Percentiles rank a stretch among this genome's conserved stretches.
Conservation (phyloP, 495 filamentous ascomycete genomes). For the Aspergillus carlsbadensis region DNA sequence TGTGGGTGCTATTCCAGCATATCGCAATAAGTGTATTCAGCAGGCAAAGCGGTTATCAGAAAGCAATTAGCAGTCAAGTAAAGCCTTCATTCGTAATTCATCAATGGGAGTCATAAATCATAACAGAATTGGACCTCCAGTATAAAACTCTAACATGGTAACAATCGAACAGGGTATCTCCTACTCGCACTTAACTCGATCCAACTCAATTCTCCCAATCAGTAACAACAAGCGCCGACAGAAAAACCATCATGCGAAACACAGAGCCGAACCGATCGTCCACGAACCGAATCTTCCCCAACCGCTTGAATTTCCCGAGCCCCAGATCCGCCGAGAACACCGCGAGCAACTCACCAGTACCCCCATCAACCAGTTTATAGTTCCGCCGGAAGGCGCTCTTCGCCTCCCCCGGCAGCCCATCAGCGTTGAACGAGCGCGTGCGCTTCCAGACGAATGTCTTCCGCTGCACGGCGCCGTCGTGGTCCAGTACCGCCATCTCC, state of each 20-base stretch:
- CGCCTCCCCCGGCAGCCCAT: neutral
- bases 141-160: too few species aligned
- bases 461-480: neutral
- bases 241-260: slow-evolving; percentile 2
- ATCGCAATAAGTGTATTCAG: too few species aligned
- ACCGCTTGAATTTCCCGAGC: neutral
- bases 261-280: neutral
- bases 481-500: neutral
- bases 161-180: too few species aligned
- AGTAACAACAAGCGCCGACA: neutral
- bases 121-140: too few species aligned
- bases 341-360: neutral
- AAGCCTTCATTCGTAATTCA: too few species aligned
- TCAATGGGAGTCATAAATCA: too few species aligned
- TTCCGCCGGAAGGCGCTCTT: neutral
- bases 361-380: slow-evolving; percentile 2
- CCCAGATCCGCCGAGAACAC: neutral
- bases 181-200: too few species aligned
- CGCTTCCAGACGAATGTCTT: slow-evolving; percentile 4
- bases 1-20: too few species aligned
- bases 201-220: neutral
- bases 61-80: too few species aligned
- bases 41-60: too few species aligned
- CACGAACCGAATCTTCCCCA: neutral
- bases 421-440: neutral